Base-by-base conservation (phyloP, 331 rosid species). In the Saraca asoca region DNA sequence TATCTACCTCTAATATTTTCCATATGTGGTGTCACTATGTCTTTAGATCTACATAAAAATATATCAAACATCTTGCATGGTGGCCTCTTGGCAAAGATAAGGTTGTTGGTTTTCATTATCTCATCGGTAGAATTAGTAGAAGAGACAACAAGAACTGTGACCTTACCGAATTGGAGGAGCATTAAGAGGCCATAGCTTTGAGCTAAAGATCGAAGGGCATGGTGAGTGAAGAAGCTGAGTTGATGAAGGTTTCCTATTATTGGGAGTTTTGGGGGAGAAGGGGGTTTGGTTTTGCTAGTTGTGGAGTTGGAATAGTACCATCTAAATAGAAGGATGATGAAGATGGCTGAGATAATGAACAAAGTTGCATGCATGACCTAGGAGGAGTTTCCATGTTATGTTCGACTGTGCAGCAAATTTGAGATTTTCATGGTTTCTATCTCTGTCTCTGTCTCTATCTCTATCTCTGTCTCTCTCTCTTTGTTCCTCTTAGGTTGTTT, bases 181-280 rank as follows among this genome's bases (percentile, higher is more conserved):
- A 79, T 83, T 5, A 79, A n/a, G 24, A 74, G 69, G 52, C 82
- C 85, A 53, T 80, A 46, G 15, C 12, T 16, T 66, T 74, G 51
- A 35, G 88, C 64, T 2, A 83, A 7, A 24, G 72, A 20, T 45
- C 29, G 51, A 20, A 83, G 78, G 0, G 78, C 44, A 35, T 50
- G 82, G 12, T 77, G 81, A 46, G 85, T 74, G 7, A 9, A 48
- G 5, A 5, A 1, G 58, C 83, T 82, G 12, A 80, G 50, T 58
- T 83, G 81, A 31, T 73, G 85, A 35, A 83, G 55, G 39, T 83
- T 83, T 54, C 83, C 80, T 20, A 80, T 16, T 41, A 83, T 49
- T 4, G 81, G 88, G 7, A 83, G 59, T 57, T 60, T 78, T 43
- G 77, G 78, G 14, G 88, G 83, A 5, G 83, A 80, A 42, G 85